Evolutionary conservation across 768 basidiomycete genomes (phyloP), one percentile per base, ranked within the genome.

Genomic region (Lactarius quietus): DNA sequence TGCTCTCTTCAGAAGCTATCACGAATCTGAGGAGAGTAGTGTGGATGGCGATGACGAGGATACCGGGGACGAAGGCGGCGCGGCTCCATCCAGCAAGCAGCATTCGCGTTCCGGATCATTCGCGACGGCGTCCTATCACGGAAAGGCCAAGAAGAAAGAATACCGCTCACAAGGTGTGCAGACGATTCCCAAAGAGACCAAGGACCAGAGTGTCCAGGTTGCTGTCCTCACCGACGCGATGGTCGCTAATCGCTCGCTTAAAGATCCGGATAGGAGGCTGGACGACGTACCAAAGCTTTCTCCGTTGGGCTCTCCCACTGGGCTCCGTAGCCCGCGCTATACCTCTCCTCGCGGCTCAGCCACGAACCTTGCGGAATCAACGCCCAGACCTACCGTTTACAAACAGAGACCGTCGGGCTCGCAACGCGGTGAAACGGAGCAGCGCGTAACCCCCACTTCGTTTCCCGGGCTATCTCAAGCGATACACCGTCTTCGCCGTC

Each of bases 11-110:
- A 72, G 76, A 65, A 82, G 73, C 62, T 84, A 83, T 81, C 83
- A 85, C 28, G 78, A 77, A 67, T 76, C 78, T 26, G 91, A 92
- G 70, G 86, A 80, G 17, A 87, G 83, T 70, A 93, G 92, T 72
- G 83, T 85, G 65, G 92, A 93, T 73, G 92, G 88, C 6, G 92
- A 93, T 70, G 86, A 89, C 65, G 91, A 92, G 70, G 89, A 89
- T 52, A 69, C 68, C 18, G 71, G 38, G 64, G 69, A 67, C 71
- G 79, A 78, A 63, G 76, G 72, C 65, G 78, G 77, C 45, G 78
- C 76, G 66, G 41, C 59, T 6, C 43, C 43, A n/a, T n/a, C 28
- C 58, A 65, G 43, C 51, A 69, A 36, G 68, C 69, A 60, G 35
- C 68, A 71, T 53, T 70, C 71, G n/a, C 72, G 74, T 53, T 68